These are phyloP conservation scores for Suillus sp. DNA, from an alignment of 768 basidiomycete genomes.

Conservation along the genomic window DNA sequence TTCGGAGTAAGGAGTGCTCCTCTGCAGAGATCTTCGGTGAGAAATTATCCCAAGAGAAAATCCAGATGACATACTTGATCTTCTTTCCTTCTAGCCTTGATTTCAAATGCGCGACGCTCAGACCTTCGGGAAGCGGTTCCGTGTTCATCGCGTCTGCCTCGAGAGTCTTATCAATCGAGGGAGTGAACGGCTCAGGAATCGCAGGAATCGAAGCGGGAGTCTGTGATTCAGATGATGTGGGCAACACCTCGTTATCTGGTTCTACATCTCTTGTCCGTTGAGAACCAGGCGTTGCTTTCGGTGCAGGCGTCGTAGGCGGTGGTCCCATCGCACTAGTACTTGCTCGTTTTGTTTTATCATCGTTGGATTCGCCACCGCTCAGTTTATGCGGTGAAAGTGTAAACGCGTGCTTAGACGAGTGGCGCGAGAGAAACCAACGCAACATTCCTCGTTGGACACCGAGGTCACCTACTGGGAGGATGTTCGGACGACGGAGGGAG, in stretches of 20 bases:
- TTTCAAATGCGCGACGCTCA: slow-evolving; percentile 59
- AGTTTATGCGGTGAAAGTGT: slow-evolving; percentile 55
- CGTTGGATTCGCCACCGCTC: slow-evolving; percentile 17
- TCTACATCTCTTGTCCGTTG: slow-evolving; percentile 7
- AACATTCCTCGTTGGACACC: slow-evolving; percentile 78
- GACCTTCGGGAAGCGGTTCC: slow-evolving; percentile 56
- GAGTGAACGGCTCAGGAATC: slow-evolving; percentile 59
- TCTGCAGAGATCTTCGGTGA: slow-evolving; percentile 38
- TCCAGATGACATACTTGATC: slow-evolving; percentile 54
- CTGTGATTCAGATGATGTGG: slow-evolving; percentile 25
- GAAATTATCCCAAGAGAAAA: slow-evolving; percentile 10
- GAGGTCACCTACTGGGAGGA: slow-evolving; percentile 78
- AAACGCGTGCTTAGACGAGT: slow-evolving; percentile 52
- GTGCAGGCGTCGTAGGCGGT: slow-evolving; percentile 7
- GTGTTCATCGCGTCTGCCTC: slow-evolving; percentile 36
- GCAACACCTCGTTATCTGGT: slow-evolving; percentile 34
- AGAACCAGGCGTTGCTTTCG: background rate
- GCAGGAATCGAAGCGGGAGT: background rate
- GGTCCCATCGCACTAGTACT: slow-evolving; percentile 4
- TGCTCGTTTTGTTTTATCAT: background rate
- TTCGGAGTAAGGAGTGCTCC: slow-evolving; percentile 74
- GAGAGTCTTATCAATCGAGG: slow-evolving; percentile 62
- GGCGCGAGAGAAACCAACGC: slow-evolving; percentile 67
- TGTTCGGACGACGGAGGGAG: slow-evolving; percentile 79
- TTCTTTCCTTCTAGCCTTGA: slow-evolving; percentile 68